Conservation (phyloP, 228 moss, liverwort and hornwort species). For the Sphagnum fallax region DNA sequence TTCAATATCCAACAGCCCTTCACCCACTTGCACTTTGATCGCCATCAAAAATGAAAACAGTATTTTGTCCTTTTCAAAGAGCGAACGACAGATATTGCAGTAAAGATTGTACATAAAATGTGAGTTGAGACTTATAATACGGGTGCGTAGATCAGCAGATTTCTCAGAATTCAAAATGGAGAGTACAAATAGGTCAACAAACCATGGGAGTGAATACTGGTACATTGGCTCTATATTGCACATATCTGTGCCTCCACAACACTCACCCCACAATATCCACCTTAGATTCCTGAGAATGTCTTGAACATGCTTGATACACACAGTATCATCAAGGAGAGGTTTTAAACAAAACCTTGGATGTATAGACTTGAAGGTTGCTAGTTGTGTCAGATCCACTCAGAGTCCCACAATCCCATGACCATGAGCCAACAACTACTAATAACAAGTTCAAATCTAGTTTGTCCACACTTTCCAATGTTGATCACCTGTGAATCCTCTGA, state of each 20-base stretch:
- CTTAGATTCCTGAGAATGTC: no score
- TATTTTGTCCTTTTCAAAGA: constrained; percentile 87
- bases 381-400: no score
- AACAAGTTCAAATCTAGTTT: no score
- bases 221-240: constrained; percentile 93
- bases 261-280: not conserved
- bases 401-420: no score
- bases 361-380: no score
- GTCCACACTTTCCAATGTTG: no score
- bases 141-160: constrained; percentile 22
- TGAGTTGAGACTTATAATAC: constrained; percentile 31
- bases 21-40: constrained; percentile 39
- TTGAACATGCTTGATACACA: no score
- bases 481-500: no score
- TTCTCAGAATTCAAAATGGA: constrained; percentile 66
- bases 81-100: constrained; percentile 81
- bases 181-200: constrained; percentile 55
- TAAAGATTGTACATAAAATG: constrained; percentile 84
- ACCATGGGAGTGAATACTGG: constrained; percentile 88
- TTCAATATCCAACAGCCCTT: constrained; percentile 44
- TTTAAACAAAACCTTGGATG: no score
- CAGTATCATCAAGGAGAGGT: no score
- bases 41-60: constrained; percentile 71
- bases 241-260: constrained; percentile 46
- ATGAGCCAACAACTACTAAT: no score